Percentiles rank a stretch among this genome's conserved stretches.
These are phyloP conservation scores for Phlyctochytrium bullatum DNA, from an alignment of 192 early-diverging fungal species.

Conservation along the genomic window DNA sequence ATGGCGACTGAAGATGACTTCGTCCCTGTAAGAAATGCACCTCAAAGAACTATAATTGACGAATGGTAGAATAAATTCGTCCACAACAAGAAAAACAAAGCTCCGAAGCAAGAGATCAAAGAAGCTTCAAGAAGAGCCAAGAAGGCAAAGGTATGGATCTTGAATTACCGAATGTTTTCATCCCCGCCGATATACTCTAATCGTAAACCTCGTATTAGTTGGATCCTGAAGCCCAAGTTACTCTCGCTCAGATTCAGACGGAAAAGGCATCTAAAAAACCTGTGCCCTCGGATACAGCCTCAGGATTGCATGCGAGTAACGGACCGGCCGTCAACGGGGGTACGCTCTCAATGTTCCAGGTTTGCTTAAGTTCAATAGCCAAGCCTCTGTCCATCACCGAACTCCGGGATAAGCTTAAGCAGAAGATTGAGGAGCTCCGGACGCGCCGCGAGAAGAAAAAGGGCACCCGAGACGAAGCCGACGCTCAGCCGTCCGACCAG, in stretches of 20 bases:
- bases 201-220: constrained; percentile 45
- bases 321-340: too few species aligned
- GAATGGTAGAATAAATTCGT: constrained; percentile 29
- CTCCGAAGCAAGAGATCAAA: constrained; percentile 75
- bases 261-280: constrained; percentile 43
- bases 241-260: constrained; percentile 65
- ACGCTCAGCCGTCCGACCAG: too few species aligned
- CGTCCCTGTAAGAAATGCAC: neutral
- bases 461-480: too few species aligned
- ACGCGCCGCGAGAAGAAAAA: neutral
- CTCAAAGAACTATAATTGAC: neutral
- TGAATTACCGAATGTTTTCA: too few species aligned
- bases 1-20: constrained; percentile 64
- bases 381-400: too few species aligned
- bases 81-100: constrained; percentile 81
- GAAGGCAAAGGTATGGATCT: constrained; percentile 30
- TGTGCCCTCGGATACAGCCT: too few species aligned
- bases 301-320: too few species aligned
- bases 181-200: too few species aligned
- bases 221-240: constrained; percentile 77
- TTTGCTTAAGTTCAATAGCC: too few species aligned
- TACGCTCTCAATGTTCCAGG: too few species aligned
- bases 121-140: constrained; percentile 80
- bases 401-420: constrained; percentile 14
- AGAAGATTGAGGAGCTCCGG: constrained; percentile 11